Base-by-base conservation (phyloP, 1,284 basidiomycete genomes). In the Sanghuangporus sanghuang region DNA sequence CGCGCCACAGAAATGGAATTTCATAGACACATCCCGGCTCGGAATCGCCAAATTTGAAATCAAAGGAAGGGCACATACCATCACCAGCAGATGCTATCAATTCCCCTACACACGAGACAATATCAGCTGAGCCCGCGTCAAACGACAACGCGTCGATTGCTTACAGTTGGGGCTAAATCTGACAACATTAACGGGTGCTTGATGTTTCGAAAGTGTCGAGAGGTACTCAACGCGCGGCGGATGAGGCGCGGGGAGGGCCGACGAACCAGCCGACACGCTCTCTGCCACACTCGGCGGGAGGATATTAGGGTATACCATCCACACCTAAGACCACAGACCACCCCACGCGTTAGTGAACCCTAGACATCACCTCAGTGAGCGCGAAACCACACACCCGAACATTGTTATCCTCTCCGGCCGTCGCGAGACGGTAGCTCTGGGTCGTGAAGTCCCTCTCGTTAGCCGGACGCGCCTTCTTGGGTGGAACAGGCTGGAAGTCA, bases 401-500 rank as follows among this genome's bases (percentile, higher is more conserved):
- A 79, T 96, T 92, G 73, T 96, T 98, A 74, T 99, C 96, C 72
- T 96, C 96, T 54, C 96, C 96, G 9, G 90, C 95, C 0, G 97
- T 98, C 0, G 96, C 96, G 8, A 99, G 79, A 67, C 92, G 84
- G 80, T 97, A 98, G 58, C 87, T 81, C 73, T 90, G 87, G 8
- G 78, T 77, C 18, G 83, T 80, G 68, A 77, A 82, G 68, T 77
- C 81, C 73, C 81, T 83, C 70, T 89, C 85, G 68, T 85, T 81
- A 23, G 79, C 73, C 4, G 87, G 89, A 74, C 87, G 86, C 76
- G 87, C 89, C 73, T 85, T 89, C 79, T 90, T 90, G 78, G 87
- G 87, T 0, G 84, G 74, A 27, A 83, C 71, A 36, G 92, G 90
- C 73, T 98, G 95, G 71, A 96, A 96, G 80, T 98, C 95, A 75